These are phyloP conservation scores for Epichloe bromicola DNA, from an alignment of 2,329 filamentous ascomycete genomes.

Conservation along the genomic window DNA sequence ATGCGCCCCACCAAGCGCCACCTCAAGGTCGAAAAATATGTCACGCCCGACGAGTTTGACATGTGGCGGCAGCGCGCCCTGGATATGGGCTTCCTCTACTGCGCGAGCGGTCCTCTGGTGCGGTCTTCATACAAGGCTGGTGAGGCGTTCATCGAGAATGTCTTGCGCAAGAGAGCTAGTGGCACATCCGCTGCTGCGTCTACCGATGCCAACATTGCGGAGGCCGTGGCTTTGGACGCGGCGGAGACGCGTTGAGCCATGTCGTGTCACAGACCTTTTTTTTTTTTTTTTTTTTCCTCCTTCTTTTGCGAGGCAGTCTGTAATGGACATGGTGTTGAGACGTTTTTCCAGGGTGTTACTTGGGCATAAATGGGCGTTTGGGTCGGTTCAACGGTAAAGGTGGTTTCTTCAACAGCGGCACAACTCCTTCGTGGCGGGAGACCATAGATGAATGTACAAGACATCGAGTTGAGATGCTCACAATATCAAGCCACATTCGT, in stretches of 20 bases:
- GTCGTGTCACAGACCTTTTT: no score
- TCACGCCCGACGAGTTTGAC: slow-evolving; percentile 85
- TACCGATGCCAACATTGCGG: slow-evolving; percentile 18
- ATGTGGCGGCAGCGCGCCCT: slow-evolving; percentile 80
- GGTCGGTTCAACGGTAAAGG: slow-evolving; percentile 16
- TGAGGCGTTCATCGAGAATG: slow-evolving; percentile 97
- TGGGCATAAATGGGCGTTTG: slow-evolving; percentile 7
- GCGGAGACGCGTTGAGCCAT: slow-evolving; percentile 12
- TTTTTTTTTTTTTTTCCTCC: no score
- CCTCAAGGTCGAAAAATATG: slow-evolving; percentile 91
- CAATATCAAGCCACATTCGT: not conserved
- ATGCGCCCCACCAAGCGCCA: slow-evolving; percentile 98
- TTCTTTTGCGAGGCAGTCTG: not conserved
- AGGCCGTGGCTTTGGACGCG: slow-evolving; percentile 27
- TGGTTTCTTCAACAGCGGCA: slow-evolving; percentile 17
- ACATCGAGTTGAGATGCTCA: not conserved
- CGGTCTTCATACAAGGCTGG: slow-evolving; percentile 95
- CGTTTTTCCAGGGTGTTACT: not conserved
- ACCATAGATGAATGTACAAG: not conserved
- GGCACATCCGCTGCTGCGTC: slow-evolving; percentile 21
- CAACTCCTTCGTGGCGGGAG: not conserved
- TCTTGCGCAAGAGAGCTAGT: slow-evolving; percentile 66
- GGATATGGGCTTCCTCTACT: slow-evolving; percentile 94
- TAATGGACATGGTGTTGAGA: slow-evolving; percentile 7
- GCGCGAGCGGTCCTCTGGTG: slow-evolving; percentile 83